A percentile compares a stretch with the other conserved stretches of the same genome.
Conservation (phyloP, 805 yeast genomes). For the Metschnikowia shivogae region DNA sequence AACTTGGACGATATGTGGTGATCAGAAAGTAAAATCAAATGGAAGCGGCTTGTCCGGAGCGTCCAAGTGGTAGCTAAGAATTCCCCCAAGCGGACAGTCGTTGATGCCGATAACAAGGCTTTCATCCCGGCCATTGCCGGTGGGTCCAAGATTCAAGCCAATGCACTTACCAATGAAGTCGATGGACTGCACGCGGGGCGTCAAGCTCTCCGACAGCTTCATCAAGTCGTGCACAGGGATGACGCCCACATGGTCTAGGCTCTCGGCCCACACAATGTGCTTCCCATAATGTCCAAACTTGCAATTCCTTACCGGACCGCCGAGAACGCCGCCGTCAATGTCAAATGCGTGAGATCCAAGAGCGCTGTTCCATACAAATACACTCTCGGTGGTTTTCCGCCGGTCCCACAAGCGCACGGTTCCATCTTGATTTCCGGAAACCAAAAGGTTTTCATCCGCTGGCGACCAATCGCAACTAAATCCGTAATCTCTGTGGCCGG, state of each 20-base stretch:
- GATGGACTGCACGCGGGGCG: constrained; percentile 40
- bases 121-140: constrained; percentile 43
- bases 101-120: constrained; percentile 50
- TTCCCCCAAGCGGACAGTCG: constrained; percentile 56
- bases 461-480: constrained; percentile 60
- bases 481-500: constrained; percentile 53
- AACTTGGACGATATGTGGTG: constrained; percentile 43
- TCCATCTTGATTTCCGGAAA: constrained; percentile 61
- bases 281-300: constrained; percentile 46
- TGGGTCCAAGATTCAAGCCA: constrained; percentile 47
- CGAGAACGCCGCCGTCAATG: constrained; percentile 16
- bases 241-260: constrained; percentile 54
- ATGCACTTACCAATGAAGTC: constrained; percentile 56
- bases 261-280: constrained; percentile 52
- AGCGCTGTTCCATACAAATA: constrained; percentile 35
- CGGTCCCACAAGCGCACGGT: constrained; percentile 52
- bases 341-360: constrained; percentile 22
- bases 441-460: constrained; percentile 36
- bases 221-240: constrained; percentile 35
- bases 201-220: constrained; percentile 9
- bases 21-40: constrained; percentile 33
- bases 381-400: constrained; percentile 27
- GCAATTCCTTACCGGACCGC: constrained; percentile 52
- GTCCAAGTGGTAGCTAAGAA: constrained; percentile 44
- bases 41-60: constrained; percentile 34